Conservation (phyloP, 129 eudicot species). For the Solidago caesia region DNA sequence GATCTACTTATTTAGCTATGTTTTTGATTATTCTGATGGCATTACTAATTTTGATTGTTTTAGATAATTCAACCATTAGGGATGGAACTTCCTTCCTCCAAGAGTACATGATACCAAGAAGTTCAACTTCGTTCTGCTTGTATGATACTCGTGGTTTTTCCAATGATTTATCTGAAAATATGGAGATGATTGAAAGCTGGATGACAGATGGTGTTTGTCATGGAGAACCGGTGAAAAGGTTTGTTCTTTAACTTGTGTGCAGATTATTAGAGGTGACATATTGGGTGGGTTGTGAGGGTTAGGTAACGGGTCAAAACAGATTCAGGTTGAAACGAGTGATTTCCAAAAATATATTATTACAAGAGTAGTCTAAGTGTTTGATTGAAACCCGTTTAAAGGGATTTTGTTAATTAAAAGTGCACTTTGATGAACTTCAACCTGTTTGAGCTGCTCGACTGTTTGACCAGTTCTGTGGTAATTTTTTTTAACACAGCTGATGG, state of each 20-base stretch:
- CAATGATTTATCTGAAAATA: slow-evolving; percentile 40
- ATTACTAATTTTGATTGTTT: slow-evolving; percentile 18
- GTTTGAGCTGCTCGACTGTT: too few species aligned
- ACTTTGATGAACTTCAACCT: too few species aligned
- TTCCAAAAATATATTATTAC: too few species aligned
- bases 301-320: too few species aligned
- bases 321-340: too few species aligned
- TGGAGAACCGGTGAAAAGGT: slow-evolving; percentile 64
- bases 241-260: neutral
- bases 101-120: slow-evolving; percentile 71
- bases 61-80: slow-evolving; percentile 53
- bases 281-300: too few species aligned
- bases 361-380: too few species aligned
- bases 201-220: slow-evolving; percentile 72
- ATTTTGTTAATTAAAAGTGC: too few species aligned
- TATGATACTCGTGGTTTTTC: slow-evolving; percentile 74
- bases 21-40: neutral
- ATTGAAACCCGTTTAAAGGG: too few species aligned
- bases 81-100: slow-evolving; percentile 76
- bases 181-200: slow-evolving; percentile 49
- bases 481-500: too few species aligned
- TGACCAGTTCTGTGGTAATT: too few species aligned
- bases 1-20: neutral
- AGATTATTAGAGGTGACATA: neutral
- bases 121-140: slow-evolving; percentile 58